Conservation (phyloP, 148 eudicot species). For the Vaccinium vitisidaea region DNA sequence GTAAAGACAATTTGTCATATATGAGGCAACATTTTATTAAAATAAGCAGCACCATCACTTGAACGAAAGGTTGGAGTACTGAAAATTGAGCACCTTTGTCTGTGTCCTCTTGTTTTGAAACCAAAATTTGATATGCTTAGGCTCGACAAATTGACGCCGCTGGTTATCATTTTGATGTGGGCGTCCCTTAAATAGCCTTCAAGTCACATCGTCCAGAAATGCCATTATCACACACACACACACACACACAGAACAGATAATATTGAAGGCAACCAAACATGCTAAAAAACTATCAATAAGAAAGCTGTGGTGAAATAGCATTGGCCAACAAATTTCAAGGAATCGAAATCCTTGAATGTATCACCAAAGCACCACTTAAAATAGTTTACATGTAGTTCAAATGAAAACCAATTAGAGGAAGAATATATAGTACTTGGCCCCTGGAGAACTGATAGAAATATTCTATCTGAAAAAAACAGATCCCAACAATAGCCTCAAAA, state of each 20-base stretch:
- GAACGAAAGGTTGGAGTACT: neutral
- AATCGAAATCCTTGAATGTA: neutral
- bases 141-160: slow-evolving; percentile 39
- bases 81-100: slow-evolving; percentile 34
- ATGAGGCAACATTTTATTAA: too few species aligned
- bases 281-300: neutral
- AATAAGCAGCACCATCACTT: neutral
- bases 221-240: neutral
- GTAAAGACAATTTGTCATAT: neutral
- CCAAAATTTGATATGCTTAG: neutral
- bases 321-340: neutral
- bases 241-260: neutral
- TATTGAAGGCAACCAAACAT: neutral
- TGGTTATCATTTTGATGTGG: slow-evolving; percentile 40
- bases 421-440: too few species aligned
- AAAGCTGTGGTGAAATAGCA: neutral
- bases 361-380: too few species aligned
- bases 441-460: too few species aligned
- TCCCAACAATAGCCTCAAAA: too few species aligned
- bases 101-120: slow-evolving; percentile 65
- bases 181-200: neutral
- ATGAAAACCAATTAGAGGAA: too few species aligned
- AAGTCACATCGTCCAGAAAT: neutral
- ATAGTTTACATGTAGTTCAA: too few species aligned
- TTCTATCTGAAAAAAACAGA: too few species aligned